Percentiles rank a stretch among this genome's conserved stretches.
phyloP scores from a whole-genome alignment of 1,284 basidiomycete genomes.

The Rhodotorula sp. region DNA sequence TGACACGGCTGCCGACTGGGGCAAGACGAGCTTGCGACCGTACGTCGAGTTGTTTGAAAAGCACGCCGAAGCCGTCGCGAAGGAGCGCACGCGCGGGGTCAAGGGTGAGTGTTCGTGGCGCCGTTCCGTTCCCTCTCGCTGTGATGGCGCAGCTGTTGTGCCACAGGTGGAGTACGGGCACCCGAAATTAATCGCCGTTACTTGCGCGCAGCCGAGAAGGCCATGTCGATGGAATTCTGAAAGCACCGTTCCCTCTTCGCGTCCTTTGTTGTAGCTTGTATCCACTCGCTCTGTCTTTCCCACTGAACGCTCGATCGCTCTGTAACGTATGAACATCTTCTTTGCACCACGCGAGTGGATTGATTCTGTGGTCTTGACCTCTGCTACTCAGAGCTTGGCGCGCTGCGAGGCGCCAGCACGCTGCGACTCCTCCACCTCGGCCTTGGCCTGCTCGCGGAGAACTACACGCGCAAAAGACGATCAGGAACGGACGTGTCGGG shows the following conservation, averaged over 20 bases:
- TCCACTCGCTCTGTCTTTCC: background rate
- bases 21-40: slow-evolving; percentile 64
- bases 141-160: no score
- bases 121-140: no score
- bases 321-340: background rate
- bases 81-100: slow-evolving; percentile 42
- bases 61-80: slow-evolving; percentile 58
- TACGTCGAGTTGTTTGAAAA: slow-evolving; percentile 87
- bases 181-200: background rate
- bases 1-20: slow-evolving; percentile 50
- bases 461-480: background rate
- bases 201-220: slow-evolving; percentile 17
- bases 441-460: slow-evolving; percentile 31
- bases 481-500: background rate
- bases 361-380: no score
- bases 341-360: background rate
- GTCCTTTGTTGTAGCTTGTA: background rate
- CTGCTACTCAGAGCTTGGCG: background rate
- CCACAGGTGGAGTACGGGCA: background rate
- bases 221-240: slow-evolving; percentile 33
- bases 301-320: background rate
- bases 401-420: background rate
- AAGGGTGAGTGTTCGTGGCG: slow-evolving; percentile 32
- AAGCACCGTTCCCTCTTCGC: background rate
- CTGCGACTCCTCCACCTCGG: slow-evolving; percentile 8